Evolutionary conservation across 164 flowering plant species (phyloP).

Genomic region (Echeveria elegans): DNA sequence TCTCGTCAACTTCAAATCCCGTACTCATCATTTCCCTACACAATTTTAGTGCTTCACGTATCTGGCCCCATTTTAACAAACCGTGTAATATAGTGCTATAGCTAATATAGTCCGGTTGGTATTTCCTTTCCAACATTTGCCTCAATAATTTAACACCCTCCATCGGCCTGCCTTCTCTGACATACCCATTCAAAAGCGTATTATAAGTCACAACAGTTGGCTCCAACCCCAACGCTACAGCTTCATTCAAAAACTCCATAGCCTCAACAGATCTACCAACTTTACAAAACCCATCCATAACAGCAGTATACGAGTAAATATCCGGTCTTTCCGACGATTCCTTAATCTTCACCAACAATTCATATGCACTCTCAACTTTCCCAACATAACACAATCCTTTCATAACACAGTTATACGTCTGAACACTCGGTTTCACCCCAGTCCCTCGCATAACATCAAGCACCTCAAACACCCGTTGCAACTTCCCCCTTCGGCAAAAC

Average conservation of each 20-base stretch:
- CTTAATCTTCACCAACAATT: constrained; percentile 44
- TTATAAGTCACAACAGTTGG: constrained; percentile 64
- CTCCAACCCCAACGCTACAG: constrained; percentile 37
- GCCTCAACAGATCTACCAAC: constrained; percentile 79
- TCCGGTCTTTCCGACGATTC: constrained; percentile 36
- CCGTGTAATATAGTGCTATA: constrained; percentile 71
- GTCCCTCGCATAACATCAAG: constrained; percentile 42
- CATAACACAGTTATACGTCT: constrained; percentile 62
- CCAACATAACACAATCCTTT: constrained; percentile 88
- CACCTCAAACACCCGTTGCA: constrained; percentile 49
- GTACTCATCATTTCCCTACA: constrained; percentile 46
- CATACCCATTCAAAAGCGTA: constrained; percentile 69
- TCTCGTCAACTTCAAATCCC: constrained; percentile 47
- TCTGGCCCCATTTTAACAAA: constrained; percentile 58
- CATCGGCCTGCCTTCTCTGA: constrained; percentile 64
- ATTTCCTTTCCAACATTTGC: constrained; percentile 44
- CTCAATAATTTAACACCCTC: constrained; percentile 48
- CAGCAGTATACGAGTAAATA: constrained; percentile 50
- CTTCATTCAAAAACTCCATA: constrained; percentile 61
- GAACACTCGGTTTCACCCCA: constrained; percentile 47
- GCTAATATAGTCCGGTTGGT: constrained; percentile 59
- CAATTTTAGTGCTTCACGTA: constrained; percentile 25
- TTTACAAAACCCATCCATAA: constrained; percentile 86
- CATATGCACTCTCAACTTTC: constrained; percentile 62
- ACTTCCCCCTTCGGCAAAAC: constrained; percentile 47